phyloP scores from a whole-genome alignment of 352 stramenopile genomes.

The Pythium myriotylum region DNA sequence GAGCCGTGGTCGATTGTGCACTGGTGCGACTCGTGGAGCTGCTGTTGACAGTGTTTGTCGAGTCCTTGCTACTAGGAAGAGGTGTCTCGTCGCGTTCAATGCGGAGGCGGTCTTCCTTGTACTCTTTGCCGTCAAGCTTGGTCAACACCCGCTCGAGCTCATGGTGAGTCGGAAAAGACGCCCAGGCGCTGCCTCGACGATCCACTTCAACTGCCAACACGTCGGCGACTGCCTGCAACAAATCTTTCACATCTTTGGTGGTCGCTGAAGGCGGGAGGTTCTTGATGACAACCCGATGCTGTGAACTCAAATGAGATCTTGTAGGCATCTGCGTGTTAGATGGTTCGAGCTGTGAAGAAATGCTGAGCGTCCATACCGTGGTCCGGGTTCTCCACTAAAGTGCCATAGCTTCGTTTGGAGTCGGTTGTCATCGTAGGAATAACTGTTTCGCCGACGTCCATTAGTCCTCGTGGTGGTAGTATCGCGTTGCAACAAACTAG shows the following conservation, averaged over 20 bases:
- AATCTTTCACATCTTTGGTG: constrained; percentile 71
- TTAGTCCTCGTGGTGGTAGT: no score
- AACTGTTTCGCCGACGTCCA: constrained; percentile 1
- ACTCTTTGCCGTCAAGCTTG: constrained; percentile 50
- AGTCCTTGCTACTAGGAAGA: neutral
- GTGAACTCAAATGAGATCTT: constrained; percentile 32
- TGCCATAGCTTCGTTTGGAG: constrained; percentile 30
- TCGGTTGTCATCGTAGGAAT: constrained; percentile 36
- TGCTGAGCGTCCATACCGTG: constrained; percentile 13
- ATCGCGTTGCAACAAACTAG: no score
- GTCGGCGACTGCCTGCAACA: constrained; percentile 56
- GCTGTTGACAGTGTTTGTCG: neutral
- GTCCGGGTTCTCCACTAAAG: neutral
- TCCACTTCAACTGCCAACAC: constrained; percentile 73
- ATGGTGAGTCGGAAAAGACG: constrained; percentile 63
- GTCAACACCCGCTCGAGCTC: constrained; percentile 60
- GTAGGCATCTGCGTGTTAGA: neutral
- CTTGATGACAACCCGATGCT: constrained; percentile 54
- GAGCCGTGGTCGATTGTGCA: neutral
- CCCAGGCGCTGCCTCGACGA: constrained; percentile 56
- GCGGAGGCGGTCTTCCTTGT: constrained; percentile 50
- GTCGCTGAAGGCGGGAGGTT: constrained; percentile 50
- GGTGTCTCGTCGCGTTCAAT: constrained; percentile 21
- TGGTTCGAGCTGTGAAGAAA: neutral
- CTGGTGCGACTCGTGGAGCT: constrained; percentile 9